Conservation (phyloP, 495 filamentous ascomycete species). For the Penicillium fimorum region DNA sequence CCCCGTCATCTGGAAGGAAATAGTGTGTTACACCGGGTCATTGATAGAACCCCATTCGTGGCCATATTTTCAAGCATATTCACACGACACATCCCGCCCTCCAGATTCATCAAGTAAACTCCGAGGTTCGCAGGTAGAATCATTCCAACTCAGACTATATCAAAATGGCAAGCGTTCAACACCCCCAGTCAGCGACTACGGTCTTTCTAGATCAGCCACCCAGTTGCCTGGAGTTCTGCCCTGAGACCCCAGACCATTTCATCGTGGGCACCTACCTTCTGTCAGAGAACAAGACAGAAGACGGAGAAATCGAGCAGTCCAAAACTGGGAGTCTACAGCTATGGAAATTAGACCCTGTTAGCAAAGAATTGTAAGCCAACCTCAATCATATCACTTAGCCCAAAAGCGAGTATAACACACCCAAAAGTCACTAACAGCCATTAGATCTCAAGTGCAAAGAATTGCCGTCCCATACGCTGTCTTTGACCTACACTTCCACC, state of each 20-base stretch:
- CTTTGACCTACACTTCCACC: constrained; percentile 83
- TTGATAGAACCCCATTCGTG: background rate
- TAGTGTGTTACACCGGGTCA: background rate
- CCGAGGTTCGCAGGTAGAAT: background rate
- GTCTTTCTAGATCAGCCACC: constrained; percentile 61
- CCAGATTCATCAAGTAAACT: background rate
- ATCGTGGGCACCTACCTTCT: constrained; percentile 86
- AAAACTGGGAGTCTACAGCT: constrained; percentile 73
- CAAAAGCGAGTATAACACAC: background rate
- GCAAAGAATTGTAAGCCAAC: constrained; percentile 49
- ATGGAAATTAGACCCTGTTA: constrained; percentile 51
- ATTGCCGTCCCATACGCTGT: constrained; percentile 65
- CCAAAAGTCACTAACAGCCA: background rate
- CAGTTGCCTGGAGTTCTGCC: constrained; percentile 82
- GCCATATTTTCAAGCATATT: background rate
- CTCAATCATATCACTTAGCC: background rate
- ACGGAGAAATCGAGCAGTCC: constrained; percentile 45
- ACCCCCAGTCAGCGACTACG: constrained; percentile 35
- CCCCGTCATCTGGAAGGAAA: background rate
- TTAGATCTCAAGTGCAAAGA: constrained; percentile 41
- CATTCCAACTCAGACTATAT: background rate
- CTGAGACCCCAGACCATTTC: constrained; percentile 61
- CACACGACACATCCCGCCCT: background rate
- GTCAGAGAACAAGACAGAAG: constrained; percentile 44
- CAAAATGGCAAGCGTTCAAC: constrained; percentile 23